Evolutionary conservation across 495 filamentous ascomycete genomes (phyloP), one percentile per base, ranked within the genome.

Genomic region (Durotheca rogersii): DNA sequence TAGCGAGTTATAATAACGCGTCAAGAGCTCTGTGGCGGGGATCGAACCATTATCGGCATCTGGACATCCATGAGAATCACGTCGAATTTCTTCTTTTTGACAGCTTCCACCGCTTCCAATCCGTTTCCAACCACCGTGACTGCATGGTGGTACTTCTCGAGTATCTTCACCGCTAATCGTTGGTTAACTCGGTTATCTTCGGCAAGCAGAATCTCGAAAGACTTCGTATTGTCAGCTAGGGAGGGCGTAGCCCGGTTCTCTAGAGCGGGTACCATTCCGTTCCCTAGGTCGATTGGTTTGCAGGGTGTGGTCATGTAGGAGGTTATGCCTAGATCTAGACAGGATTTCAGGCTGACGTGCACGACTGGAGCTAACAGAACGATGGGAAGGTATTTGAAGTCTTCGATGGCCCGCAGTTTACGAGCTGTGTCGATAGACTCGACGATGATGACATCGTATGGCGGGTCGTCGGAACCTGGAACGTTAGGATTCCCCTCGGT

Each of bases 121-220:
- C 93, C 93, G 61, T 99, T 99, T 42, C 90, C 88, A 42, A 96
- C 93, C 19, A 99, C 93, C 10, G 91, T 94, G 20, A 97, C 92
- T 10, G 85, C 87, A 68, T 99, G 93, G 64, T 99, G 89, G 69
- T 96, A 96, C 68, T 97, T 96, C 72, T 96, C 87, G 6, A 99
- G 78, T 41, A 99, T 97, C 77, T 95, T 96, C 53, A 96, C 90
- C 3, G 93, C 93, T 21, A 99, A 74, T 56, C 90, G 83, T 69
- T 99, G 93, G 67, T 99, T 99, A 53, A 99, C 94, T 17, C 89
- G 86, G 63, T 99, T 99, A 73, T 99, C 93, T 69, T 99, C 93
- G 3, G 93, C 93, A 38, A 99, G 79, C 12, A 99, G 78, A 54
- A 99, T 93, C 59, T 96, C 88, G 67, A 99, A 97, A 0, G 91